Conservation (phyloP, 1,139 yeast species). For the Magnusiomyces suaveolens region DNA sequence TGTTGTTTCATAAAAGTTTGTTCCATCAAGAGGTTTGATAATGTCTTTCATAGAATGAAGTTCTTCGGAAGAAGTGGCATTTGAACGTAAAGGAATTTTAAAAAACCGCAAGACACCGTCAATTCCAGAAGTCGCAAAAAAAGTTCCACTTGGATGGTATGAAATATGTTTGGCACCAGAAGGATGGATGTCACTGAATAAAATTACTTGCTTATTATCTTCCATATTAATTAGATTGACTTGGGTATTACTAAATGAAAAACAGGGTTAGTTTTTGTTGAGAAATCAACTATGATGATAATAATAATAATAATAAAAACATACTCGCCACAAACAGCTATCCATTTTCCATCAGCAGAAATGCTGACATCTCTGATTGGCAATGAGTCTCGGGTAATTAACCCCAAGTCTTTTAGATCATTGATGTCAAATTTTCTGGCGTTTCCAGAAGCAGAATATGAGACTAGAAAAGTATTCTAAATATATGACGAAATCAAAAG, state of each 20-base stretch:
- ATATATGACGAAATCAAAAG: conserved; percentile 2
- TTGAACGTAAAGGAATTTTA: conserved; percentile 42
- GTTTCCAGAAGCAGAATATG: conserved; percentile 33
- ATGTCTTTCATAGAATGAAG: conserved; percentile 34
- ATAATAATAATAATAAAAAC: neutral
- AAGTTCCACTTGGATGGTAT: conserved; percentile 51
- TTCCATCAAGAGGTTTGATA: conserved; percentile 28
- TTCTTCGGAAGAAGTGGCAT: conserved; percentile 17
- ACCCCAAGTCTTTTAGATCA: conserved; percentile 20
- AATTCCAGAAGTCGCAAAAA: conserved; percentile 52
- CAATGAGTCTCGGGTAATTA: conserved; percentile 37
- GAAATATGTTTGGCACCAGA: conserved; percentile 44
- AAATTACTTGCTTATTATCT: conserved; percentile 8
- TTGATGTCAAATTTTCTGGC: conserved; percentile 28
- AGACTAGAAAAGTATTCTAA: conserved; percentile 25
- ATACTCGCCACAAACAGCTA: conserved; percentile 62
- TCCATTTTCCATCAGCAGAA: conserved; percentile 61
- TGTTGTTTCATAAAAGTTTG: conserved; percentile 34
- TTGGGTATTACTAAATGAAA: conserved; percentile 3
- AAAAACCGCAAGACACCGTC: conserved; percentile 61
- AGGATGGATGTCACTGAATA: conserved; percentile 39
- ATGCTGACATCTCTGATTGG: conserved; percentile 59
- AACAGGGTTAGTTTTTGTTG: neutral
- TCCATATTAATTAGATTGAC: conserved; percentile 6
- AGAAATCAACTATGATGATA: neutral